Base-by-base conservation (phyloP, 2,329 filamentous ascomycete species). In the Trichoderma sp. region DNA sequence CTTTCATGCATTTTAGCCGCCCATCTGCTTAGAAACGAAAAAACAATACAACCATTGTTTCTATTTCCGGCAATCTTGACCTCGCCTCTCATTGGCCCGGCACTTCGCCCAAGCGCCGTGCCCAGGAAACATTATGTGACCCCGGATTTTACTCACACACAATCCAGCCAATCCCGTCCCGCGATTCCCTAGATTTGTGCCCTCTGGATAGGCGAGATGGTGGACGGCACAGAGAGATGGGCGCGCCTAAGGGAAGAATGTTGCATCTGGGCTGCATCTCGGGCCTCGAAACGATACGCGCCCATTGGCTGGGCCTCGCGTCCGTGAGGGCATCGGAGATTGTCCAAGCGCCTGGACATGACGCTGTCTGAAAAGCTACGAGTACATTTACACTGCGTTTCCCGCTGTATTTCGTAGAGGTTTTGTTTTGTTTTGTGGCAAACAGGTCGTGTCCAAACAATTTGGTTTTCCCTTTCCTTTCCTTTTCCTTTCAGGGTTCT, bases 11-110 rank as follows among this genome's bases (percentile, higher is more conserved):
- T n/a, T 18, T 41, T 71, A 71, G 56, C 53, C 67, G 67, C 67
- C 64, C 67, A 4, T 24, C 31, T 45, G 29, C 50, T 56, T 29
- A 29, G 9, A 31, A 33, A 6, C 67, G 3, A n/a, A 60, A 62
- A 68, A 12, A 45, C 41, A 50, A 33, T 38, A 16, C 18, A 27
- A 14, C 33, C 53, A n/a, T 1, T 41, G 27, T 64, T 64, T 72
- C 59, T 72, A 72, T 72, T 72, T 72, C 21, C 69, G 27, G 27
- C 69, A n/a, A 38, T 21, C 69, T n/a, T n/a, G 38, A 14, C 38
- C 69, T 53, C 9, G 59, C n/a, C 60, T 64, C 69, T 38, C 59
- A 72, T 72, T 72, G 69, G 69, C 33, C 69, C 69, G 59, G 59
- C 69, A 53, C 18, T 63, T 64, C 27, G 4, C 68, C 68, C 56